Percentiles rank a stretch among this genome's conserved stretches.
These are phyloP conservation scores for Pythium sukuiense DNA, from an alignment of 352 stramenopile genomes.

Conservation along the genomic window DNA sequence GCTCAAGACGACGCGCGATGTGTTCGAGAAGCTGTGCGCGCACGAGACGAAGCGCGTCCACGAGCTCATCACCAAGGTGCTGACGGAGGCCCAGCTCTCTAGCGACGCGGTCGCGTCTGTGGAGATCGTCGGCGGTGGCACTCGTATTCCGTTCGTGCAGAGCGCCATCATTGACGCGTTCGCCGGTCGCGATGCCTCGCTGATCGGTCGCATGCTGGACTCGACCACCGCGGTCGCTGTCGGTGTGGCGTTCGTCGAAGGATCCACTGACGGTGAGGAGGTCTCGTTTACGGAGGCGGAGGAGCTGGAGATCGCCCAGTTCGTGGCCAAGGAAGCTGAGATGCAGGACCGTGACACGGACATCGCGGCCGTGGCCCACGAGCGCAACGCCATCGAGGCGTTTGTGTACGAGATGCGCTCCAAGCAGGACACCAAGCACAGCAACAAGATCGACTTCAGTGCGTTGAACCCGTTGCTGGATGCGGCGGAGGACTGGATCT, in stretches of 20 bases:
- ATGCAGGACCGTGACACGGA: slow-evolving; percentile 76
- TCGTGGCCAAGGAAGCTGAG: slow-evolving; percentile 57
- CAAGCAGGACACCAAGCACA: slow-evolving; percentile 70
- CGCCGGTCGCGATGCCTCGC: slow-evolving; percentile 31
- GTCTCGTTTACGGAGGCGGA: slow-evolving; percentile 28
- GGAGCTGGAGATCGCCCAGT: slow-evolving; percentile 32
- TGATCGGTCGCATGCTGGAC: slow-evolving; percentile 88
- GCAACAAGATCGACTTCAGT: slow-evolving; percentile 63
- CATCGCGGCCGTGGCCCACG: slow-evolving; percentile 68
- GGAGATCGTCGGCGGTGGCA: slow-evolving; percentile 91
- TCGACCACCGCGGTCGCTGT: slow-evolving; percentile 83
- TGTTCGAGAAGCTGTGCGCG: slow-evolving; percentile 70
- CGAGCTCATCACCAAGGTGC: slow-evolving; percentile 45
- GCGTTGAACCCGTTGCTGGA: slow-evolving; percentile 73
- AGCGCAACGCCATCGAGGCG: slow-evolving; percentile 89
- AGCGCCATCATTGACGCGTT: slow-evolving; percentile 69
- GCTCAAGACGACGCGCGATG: slow-evolving; percentile 68
- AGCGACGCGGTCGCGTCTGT: slow-evolving; percentile 57
- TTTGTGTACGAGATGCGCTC: slow-evolving; percentile 91
- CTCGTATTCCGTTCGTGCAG: slow-evolving; percentile 86
- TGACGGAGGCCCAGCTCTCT: slow-evolving; percentile 47
- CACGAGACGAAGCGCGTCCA: slow-evolving; percentile 51
- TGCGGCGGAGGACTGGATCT: slow-evolving; percentile 90
- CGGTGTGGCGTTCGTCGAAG: slow-evolving; percentile 58
- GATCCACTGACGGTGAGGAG: slow-evolving; percentile 21